Evolutionary conservation across 257 asterid species (phyloP).

Genomic region (Lycium ferocissimum): DNA sequence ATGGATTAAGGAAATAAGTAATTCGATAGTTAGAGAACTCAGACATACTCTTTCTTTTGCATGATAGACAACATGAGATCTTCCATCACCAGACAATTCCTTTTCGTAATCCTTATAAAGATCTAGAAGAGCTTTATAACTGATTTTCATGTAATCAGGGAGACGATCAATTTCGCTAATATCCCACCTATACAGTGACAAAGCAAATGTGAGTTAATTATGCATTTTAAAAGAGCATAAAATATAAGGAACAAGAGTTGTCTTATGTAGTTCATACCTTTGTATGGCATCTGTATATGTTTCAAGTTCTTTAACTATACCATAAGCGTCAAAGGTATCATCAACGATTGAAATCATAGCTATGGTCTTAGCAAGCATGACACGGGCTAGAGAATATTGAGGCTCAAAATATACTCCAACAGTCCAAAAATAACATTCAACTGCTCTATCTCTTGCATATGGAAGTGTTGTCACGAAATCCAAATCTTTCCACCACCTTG

Average conservation of each 20-base stretch:
- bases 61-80: background rate
- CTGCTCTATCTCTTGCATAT: slow-evolving; percentile 38
- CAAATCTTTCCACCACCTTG: slow-evolving; percentile 39
- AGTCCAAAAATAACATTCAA: slow-evolving; percentile 40
- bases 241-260: background rate
- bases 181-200: background rate
- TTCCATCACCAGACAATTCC: background rate
- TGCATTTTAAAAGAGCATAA: background rate
- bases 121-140: background rate
- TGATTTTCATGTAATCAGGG: background rate
- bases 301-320: background rate
- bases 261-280: background rate
- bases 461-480: slow-evolving; percentile 31
- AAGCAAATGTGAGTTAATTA: background rate
- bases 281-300: background rate
- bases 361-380: background rate
- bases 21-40: background rate
- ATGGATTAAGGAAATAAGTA: background rate
- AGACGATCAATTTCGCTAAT: background rate
- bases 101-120: background rate
- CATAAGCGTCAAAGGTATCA: background rate
- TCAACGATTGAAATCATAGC: background rate
- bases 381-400: slow-evolving; percentile 28
- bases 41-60: background rate
- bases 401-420: slow-evolving; percentile 34